Base-by-base conservation (phyloP, 352 stramenopile genomes). In the Phytophthora cryptogea region DNA sequence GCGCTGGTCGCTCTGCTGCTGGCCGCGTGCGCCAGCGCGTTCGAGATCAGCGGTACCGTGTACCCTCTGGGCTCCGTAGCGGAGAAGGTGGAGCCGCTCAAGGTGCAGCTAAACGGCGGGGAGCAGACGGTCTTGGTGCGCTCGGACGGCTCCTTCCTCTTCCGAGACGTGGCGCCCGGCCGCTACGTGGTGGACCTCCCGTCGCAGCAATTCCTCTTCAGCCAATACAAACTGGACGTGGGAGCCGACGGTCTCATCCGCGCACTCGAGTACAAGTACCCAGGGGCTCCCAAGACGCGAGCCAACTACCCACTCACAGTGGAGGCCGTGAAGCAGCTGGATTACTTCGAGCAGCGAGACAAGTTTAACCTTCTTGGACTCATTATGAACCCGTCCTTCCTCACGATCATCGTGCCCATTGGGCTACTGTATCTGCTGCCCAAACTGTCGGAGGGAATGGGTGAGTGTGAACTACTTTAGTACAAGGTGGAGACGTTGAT, bases 321-420 rank as follows among this genome's bases (percentile, higher is more conserved):
- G 16, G 83, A 94, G 54, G 62, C 80, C 4, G 73, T 91, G 31
- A 86, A 80, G 32, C 64, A 89, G 53, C 70, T 94, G 37, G 68
- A 86, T 35, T 94, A 92, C 80, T 94, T 94, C 54, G 80, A 92
- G 55, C 62, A 90, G 64, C 83, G 85, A 41, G 85, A 94, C 58
- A 92, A 90, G 70, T 90, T 94, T 50, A 91, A 80, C 51, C 53
- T 92, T 23, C 36, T 94, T 30, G 68, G 76, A 2, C 50, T 94
- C 35, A 80, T 92, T 53, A 86, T 90, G 72, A 94, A 69, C 56
- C 85, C 85, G 52, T 94, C 85, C 8, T 94, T 94, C 76, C 49
- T 94, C 43, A 92, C 83, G 10, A 68, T 94, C 46, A 58, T 91
- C 32, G 60, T 92, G 32, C 85, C 85, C 6, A 89, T 94, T 49